These are phyloP conservation scores for Paraleonurus japonicus DNA, from an alignment of 257 asterid genomes.

Conservation along the genomic window DNA sequence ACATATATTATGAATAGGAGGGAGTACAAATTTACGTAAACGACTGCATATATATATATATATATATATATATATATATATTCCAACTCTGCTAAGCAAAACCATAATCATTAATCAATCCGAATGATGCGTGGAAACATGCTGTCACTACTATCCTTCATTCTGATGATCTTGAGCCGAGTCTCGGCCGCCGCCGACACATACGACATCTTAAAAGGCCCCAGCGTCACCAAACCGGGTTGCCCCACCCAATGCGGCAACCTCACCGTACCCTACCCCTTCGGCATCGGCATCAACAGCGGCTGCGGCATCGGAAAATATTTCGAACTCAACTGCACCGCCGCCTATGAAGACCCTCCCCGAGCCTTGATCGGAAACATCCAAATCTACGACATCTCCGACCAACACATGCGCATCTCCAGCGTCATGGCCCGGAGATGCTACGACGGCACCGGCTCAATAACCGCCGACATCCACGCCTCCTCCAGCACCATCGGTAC, in stretches of 20 bases:
- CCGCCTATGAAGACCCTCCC: conserved; percentile 39
- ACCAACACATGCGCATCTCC: conserved; percentile 45
- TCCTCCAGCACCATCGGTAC: conserved; percentile 28
- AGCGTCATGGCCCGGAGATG: conserved; percentile 46
- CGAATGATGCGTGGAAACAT: conserved; percentile 4
- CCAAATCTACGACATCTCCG: conserved; percentile 46
- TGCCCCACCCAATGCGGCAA: conserved; percentile 53
- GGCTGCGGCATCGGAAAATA: conserved; percentile 25
- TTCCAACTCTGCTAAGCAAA: not conserved
- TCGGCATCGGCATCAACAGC: conserved; percentile 42
- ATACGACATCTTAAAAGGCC: conserved; percentile 26
- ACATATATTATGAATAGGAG: too few relatives aligned
- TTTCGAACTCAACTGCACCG: conserved; percentile 50
- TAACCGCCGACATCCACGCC: not conserved
- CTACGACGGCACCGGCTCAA: conserved; percentile 35
- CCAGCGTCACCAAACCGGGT: conserved; percentile 36
- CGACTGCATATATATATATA: too few relatives aligned
- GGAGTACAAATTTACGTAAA: too few relatives aligned
- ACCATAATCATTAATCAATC: conserved; percentile 30
- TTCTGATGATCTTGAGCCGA: conserved; percentile 18
- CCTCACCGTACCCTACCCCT: conserved; percentile 61
- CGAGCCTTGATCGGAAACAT: conserved; percentile 30
- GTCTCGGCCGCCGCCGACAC: conserved; percentile 33
- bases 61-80: too few relatives aligned
- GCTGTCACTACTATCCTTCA: conserved; percentile 19